phyloP scores from a whole-genome alignment of 2,329 filamentous ascomycete genomes.

The Phialophora macrospora region DNA sequence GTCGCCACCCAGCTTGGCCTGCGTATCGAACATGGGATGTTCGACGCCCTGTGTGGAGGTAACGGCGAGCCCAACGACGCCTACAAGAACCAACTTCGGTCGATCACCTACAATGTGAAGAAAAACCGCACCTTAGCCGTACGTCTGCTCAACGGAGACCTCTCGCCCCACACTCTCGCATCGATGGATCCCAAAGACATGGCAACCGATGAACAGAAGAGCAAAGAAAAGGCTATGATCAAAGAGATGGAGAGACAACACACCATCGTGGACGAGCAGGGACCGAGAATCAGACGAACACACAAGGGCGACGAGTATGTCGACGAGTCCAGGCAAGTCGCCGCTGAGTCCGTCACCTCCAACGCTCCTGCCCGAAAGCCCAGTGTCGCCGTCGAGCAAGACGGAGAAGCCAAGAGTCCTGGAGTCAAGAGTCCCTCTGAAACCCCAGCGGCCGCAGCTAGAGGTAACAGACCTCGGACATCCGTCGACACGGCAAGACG shows the following conservation, averaged over 20 bases:
- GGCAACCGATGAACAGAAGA: constrained; percentile 85
- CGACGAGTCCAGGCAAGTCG: constrained; percentile 68
- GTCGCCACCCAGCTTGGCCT: constrained; percentile 74
- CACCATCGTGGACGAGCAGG: constrained; percentile 73
- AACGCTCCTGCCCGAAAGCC: constrained; percentile 50
- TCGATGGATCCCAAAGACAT: constrained; percentile 89
- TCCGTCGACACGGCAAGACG: constrained; percentile 55
- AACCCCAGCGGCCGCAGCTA: constrained; percentile 8
- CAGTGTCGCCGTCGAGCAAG: constrained; percentile 29
- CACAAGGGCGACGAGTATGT: constrained; percentile 95
- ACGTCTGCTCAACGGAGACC: constrained; percentile 71
- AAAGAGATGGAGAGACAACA: constrained; percentile 66
- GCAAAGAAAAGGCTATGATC: constrained; percentile 61
- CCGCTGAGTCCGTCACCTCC: constrained; percentile 56
- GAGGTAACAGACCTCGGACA: constrained; percentile 39
- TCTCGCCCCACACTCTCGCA: constrained; percentile 78
- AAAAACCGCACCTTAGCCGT: constrained; percentile 79
- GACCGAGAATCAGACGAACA: constrained; percentile 80
- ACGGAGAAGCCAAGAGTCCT: constrained; percentile 47
- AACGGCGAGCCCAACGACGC: constrained; percentile 59
- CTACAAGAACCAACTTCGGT: constrained; percentile 70
- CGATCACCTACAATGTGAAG: constrained; percentile 85
- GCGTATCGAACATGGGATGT: constrained; percentile 75
- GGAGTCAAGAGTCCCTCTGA: constrained; percentile 31
- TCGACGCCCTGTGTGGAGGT: constrained; percentile 57